Percentiles rank a stretch among this genome's conserved stretches.
These are phyloP conservation scores for Neurospora discreta DNA, from an alignment of 495 filamentous ascomycete genomes.

Conservation along the genomic window DNA sequence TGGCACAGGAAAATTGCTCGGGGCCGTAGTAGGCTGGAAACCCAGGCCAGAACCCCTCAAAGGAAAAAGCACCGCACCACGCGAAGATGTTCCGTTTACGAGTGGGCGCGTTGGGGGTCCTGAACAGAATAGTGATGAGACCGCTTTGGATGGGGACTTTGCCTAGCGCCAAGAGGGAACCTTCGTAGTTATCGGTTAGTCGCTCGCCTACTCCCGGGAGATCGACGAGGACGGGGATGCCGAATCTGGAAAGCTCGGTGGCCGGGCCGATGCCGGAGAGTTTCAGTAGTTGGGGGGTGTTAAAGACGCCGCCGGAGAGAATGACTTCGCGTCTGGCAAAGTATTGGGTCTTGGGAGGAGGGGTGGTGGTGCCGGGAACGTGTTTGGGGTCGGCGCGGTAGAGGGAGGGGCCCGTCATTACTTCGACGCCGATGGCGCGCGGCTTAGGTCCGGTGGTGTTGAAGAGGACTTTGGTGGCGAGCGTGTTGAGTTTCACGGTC, in stretches of 20 bases:
- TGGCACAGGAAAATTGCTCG: slow-evolving; percentile 30
- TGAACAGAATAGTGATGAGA: slow-evolving; percentile 25
- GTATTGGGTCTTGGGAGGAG: slow-evolving; percentile 19
- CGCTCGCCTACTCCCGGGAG: slow-evolving; percentile 48
- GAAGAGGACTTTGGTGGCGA: slow-evolving; percentile 38
- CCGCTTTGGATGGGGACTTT: slow-evolving; percentile 20
- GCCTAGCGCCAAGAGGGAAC: slow-evolving; percentile 23
- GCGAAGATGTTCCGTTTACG: slow-evolving; percentile 34
- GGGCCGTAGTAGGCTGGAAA: slow-evolving; percentile 33
- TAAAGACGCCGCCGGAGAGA: slow-evolving; percentile 42
- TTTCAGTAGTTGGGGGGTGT: slow-evolving; percentile 49
- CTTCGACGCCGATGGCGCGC: slow-evolving; percentile 34
- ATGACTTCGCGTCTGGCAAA: slow-evolving; percentile 42
- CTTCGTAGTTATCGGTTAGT: slow-evolving; percentile 46
- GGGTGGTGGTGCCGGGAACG: slow-evolving; percentile 14
- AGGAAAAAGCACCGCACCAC: slow-evolving; percentile 35
- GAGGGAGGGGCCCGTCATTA: slow-evolving; percentile 28
- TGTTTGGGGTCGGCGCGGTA: slow-evolving; percentile 36
- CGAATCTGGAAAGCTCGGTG: slow-evolving; percentile 28
- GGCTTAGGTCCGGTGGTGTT: slow-evolving; percentile 14
- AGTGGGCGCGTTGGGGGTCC: slow-evolving; percentile 31
- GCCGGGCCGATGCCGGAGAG: slow-evolving; percentile 34
- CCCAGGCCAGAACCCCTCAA: slow-evolving; percentile 39
- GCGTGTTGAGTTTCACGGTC: slow-evolving; percentile 34
- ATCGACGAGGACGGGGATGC: slow-evolving; percentile 38